A percentile compares a stretch with the other conserved stretches of the same genome.
Evolutionary conservation across 2,329 filamentous ascomycete species (phyloP).

Genomic region (Penicillium sp.): DNA sequence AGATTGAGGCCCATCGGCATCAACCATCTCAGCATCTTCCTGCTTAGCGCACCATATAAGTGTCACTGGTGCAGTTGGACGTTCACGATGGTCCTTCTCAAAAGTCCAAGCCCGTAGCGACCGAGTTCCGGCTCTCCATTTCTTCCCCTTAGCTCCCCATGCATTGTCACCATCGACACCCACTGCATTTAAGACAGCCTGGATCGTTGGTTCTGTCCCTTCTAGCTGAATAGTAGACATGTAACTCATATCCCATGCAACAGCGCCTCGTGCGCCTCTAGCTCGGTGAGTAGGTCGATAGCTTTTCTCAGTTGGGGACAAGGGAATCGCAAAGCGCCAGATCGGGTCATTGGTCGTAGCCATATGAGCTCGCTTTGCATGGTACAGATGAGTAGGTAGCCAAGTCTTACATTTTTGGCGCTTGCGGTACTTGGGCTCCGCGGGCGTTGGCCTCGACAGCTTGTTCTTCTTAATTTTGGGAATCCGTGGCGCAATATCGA

Average conservation of each 20-base stretch:
- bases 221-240: slow-evolving; percentile 80
- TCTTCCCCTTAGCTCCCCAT: slow-evolving; percentile 64
- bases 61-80: slow-evolving; percentile 68
- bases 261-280: slow-evolving; percentile 68
- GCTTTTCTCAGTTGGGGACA: slow-evolving; percentile 84
- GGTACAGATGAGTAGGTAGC: slow-evolving; percentile 92
- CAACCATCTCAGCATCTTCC: slow-evolving; percentile 40
- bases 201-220: slow-evolving; percentile 63
- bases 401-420: slow-evolving; percentile 87
- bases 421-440: slow-evolving; percentile 73
- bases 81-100: slow-evolving; percentile 53
- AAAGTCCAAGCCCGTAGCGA: slow-evolving; percentile 58
- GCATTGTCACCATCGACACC: slow-evolving; percentile 59
- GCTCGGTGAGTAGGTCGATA: slow-evolving; percentile 86
- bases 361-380: slow-evolving; percentile 89
- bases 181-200: slow-evolving; percentile 64
- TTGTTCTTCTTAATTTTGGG: slow-evolving; percentile 70
- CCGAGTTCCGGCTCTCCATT: slow-evolving; percentile 67
- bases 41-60: slow-evolving; percentile 68
- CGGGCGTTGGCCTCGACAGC: slow-evolving; percentile 63
- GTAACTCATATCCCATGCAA: slow-evolving; percentile 94
- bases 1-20: slow-evolving; percentile 22
- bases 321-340: slow-evolving; percentile 86
- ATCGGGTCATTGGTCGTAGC: slow-evolving; percentile 71
- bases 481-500: slow-evolving; percentile 41